phyloP scores from a whole-genome alignment of 192 early-diverging fungal species.

The Podila epicladia region DNA sequence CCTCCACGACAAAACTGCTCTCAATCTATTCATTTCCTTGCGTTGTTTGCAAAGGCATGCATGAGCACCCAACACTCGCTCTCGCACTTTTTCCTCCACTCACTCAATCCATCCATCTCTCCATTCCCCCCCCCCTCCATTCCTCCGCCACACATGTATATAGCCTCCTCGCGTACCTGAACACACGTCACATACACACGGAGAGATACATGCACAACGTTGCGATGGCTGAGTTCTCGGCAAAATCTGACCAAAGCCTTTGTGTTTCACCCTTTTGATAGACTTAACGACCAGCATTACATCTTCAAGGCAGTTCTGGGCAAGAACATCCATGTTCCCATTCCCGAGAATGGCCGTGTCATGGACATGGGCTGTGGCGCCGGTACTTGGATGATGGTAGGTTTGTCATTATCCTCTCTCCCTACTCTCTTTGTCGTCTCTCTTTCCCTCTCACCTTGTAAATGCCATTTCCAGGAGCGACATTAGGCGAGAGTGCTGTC shows the following conservation, averaged over 20 bases:
- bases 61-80: not conserved
- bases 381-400: conserved; percentile 35
- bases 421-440: not conserved
- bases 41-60: not conserved
- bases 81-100: not conserved
- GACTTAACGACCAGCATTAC: conserved; percentile 48
- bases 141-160: not conserved
- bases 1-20: not conserved
- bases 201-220: too few species aligned
- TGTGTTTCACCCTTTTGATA: conserved; percentile 43
- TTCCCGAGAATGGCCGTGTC: conserved; percentile 20
- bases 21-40: conserved; percentile 2
- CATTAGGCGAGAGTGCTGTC: not conserved
- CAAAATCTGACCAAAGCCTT: not conserved
- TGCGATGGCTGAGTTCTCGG: conserved; percentile 2
- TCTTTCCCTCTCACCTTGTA: not conserved
- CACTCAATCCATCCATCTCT: not conserved
- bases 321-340: conserved; percentile 39
- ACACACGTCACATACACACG: not conserved
- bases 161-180: not conserved
- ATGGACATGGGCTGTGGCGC: conserved; percentile 29
- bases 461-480: not conserved
- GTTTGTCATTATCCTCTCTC: not conserved
- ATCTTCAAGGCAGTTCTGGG: conserved; percentile 37
- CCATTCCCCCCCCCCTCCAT: not conserved